Conservation (phyloP, 768 basidiomycete species). For the Boletellus emodensis region DNA sequence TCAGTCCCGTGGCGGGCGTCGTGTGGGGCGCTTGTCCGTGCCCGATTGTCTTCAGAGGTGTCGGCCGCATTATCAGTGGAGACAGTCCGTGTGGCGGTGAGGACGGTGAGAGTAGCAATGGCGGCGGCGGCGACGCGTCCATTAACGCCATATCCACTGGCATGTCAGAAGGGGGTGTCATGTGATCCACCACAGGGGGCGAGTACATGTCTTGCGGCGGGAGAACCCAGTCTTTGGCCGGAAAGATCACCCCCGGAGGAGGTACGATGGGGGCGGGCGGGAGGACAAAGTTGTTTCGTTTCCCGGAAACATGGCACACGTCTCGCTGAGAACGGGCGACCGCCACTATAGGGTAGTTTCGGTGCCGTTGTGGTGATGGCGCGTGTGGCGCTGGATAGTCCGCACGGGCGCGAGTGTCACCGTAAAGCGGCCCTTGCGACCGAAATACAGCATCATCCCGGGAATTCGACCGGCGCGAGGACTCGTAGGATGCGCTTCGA, state of each 20-base stretch:
- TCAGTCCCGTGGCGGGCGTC: constrained; percentile 2
- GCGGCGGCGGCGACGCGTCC: constrained; percentile 8
- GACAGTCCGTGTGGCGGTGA: constrained; percentile 11
- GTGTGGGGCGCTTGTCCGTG: constrained; percentile 4
- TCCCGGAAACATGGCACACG: constrained; percentile 1
- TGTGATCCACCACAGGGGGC: constrained; percentile 1
- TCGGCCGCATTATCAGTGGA: constrained; percentile 13
- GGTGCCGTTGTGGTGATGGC: constrained; percentile 6
- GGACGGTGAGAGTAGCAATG: constrained; percentile 15
- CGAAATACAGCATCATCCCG: constrained; percentile 7
- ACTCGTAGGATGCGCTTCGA: constrained; percentile 18
- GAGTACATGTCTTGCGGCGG: constrained; percentile 14
- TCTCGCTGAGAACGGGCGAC: constrained; percentile 11
- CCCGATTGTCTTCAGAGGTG: constrained; percentile 9
- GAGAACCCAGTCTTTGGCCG: constrained; percentile 16
- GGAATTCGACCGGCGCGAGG: constrained; percentile 4
- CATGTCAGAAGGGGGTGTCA: constrained; percentile 6
- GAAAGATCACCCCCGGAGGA: constrained; percentile 26
- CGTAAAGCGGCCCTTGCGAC: constrained; percentile 2
- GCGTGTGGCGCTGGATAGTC: constrained; percentile 17
- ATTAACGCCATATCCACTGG: background rate
- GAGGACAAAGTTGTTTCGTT: constrained; percentile 5
- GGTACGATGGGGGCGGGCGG: constrained; percentile 15
- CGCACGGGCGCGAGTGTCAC: constrained; percentile 1
- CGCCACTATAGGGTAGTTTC: constrained; percentile 4